phyloP scores from a whole-genome alignment of 306 rosid species.

The Vigna radiata region DNA sequence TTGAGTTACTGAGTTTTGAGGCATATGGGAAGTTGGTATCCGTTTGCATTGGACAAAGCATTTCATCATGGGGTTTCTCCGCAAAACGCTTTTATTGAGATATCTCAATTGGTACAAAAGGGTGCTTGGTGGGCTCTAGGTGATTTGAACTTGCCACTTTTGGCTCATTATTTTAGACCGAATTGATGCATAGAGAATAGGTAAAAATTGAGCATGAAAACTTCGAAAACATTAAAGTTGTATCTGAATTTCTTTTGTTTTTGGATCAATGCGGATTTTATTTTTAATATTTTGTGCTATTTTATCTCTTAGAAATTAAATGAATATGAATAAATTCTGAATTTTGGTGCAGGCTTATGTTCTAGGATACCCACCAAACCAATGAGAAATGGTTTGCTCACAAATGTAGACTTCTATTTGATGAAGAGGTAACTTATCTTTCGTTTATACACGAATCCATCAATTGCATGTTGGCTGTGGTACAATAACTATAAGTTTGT shows the following conservation, averaged over 20 bases:
- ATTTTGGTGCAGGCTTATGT: conserved; percentile 9
- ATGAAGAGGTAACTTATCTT: conserved; percentile 3
- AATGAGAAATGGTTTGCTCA: background rate
- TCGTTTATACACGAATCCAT: background rate
- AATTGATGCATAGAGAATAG: background rate
- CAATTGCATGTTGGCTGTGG: background rate
- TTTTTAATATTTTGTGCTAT: background rate
- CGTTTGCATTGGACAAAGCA: conserved; percentile 29
- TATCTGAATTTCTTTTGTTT: background rate
- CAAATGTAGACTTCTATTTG: background rate
- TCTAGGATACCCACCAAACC: background rate
- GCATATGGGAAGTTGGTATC: background rate
- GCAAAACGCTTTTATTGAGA: background rate
- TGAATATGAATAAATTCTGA: too few relatives aligned
- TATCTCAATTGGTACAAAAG: conserved; percentile 1
- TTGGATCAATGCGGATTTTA: background rate
- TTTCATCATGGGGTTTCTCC: background rate
- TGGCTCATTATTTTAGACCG: background rate
- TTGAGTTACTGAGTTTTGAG: conserved; percentile 1
- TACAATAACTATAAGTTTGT: background rate
- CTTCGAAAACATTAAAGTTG: background rate
- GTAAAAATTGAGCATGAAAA: background rate
- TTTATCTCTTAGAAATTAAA: background rate
- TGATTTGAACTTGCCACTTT: background rate
- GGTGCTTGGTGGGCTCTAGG: background rate